Conservation (phyloP, 2,329 filamentous ascomycete species). For the Stachybotrys chartarum region DNA sequence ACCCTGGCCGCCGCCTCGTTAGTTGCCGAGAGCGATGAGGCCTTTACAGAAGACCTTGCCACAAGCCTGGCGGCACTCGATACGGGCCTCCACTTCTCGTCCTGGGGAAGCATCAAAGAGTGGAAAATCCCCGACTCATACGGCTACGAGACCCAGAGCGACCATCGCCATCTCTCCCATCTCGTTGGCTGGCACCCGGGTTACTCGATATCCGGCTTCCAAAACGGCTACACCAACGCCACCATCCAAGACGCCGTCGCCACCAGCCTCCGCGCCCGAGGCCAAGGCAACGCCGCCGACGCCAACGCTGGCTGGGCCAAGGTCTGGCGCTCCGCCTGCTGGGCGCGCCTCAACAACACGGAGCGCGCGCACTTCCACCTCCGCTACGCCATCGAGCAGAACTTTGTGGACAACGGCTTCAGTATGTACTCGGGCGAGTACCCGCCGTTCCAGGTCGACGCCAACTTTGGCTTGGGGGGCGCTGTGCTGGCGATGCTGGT, state of each 20-base stretch:
- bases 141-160: slow-evolving; percentile 15
- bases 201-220: slow-evolving; percentile 36
- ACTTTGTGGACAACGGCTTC: slow-evolving; percentile 42
- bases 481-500: slow-evolving; percentile 44
- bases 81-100: slow-evolving; percentile 19
- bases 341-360: slow-evolving; percentile 46
- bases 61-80: slow-evolving; percentile 11
- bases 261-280: slow-evolving; percentile 37
- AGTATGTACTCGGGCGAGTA: slow-evolving; percentile 40
- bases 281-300: slow-evolving; percentile 36
- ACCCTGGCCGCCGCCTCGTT: slow-evolving; percentile 13
- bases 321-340: slow-evolving; percentile 49
- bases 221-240: slow-evolving; percentile 32
- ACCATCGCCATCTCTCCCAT: slow-evolving; percentile 40
- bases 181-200: slow-evolving; percentile 51
- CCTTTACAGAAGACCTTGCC: slow-evolving; percentile 14
- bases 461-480: slow-evolving; percentile 46
- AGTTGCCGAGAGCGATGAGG: slow-evolving; percentile 7
- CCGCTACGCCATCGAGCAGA: slow-evolving; percentile 38
- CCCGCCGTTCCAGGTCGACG: slow-evolving; percentile 51
- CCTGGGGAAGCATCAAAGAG: slow-evolving; percentile 24
- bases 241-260: slow-evolving; percentile 33
- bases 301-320: slow-evolving; percentile 52
- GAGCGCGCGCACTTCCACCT: slow-evolving; percentile 39
- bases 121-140: slow-evolving; percentile 25